Evolutionary conservation across 768 basidiomycete genomes (phyloP).

Genomic region (Mycena rosella): DNA sequence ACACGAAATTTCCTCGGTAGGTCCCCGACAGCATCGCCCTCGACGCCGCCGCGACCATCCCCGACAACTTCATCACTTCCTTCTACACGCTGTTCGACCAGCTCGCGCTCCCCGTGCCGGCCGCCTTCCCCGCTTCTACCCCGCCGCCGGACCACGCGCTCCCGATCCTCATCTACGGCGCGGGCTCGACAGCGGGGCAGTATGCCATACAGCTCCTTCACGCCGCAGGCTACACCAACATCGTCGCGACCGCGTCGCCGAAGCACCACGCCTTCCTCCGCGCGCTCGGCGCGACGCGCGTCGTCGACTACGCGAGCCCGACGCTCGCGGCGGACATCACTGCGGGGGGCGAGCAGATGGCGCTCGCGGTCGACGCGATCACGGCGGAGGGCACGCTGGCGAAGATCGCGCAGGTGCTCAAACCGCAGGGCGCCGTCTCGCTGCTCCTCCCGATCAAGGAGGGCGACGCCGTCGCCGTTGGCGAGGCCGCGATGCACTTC

Average conservation of each 20-base stretch:
- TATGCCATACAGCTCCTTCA: slow-evolving; percentile 50
- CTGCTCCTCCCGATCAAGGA: slow-evolving; percentile 48
- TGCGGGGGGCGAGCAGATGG: slow-evolving; percentile 39
- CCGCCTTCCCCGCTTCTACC: slow-evolving; percentile 44
- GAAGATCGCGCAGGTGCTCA: slow-evolving; percentile 42
- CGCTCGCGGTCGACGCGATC: slow-evolving; percentile 47
- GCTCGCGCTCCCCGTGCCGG: slow-evolving; percentile 50
- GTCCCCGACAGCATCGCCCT: slow-evolving; percentile 56
- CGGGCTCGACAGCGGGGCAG: slow-evolving; percentile 53
- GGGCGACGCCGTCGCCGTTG: slow-evolving; percentile 31
- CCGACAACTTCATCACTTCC: slow-evolving; percentile 57
- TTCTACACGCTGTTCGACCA: slow-evolving; percentile 54
- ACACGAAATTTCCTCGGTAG: slow-evolving; percentile 38
- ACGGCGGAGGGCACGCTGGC: slow-evolving; percentile 45
- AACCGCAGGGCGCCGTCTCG: slow-evolving; percentile 42
- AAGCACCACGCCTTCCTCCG: slow-evolving; percentile 46
- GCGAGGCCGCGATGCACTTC: slow-evolving; percentile 13
- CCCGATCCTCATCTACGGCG: slow-evolving; percentile 59
- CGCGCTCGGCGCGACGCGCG: slow-evolving; percentile 51
- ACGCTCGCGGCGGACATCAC: slow-evolving; percentile 47
- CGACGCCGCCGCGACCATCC: slow-evolving; percentile 53
- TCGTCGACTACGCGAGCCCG: slow-evolving; percentile 51
- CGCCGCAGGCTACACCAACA: slow-evolving; percentile 53
- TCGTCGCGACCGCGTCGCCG: slow-evolving; percentile 54
- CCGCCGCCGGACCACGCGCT: slow-evolving; percentile 43